Percentiles rank a stretch among this genome's conserved stretches.
phyloP scores from a whole-genome alignment of 345 rosid species.

The Hibiscus tridactylites region DNA sequence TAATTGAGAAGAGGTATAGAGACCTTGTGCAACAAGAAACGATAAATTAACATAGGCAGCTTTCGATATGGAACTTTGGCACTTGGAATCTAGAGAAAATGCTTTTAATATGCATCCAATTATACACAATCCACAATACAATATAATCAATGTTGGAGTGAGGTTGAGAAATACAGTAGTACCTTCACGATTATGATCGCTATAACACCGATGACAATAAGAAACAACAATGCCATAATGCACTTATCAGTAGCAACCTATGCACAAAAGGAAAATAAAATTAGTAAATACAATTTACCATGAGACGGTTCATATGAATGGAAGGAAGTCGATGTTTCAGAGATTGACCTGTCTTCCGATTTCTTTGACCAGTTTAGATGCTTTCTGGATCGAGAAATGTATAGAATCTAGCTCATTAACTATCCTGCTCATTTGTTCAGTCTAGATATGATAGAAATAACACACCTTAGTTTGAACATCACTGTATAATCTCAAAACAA shows the following conservation, averaged over 20 bases:
- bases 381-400: constrained; percentile 92
- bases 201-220: constrained; percentile 79
- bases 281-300: constrained; percentile 14
- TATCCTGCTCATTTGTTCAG: constrained; percentile 97
- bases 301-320: background rate
- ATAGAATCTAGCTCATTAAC: constrained; percentile 95
- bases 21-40: background rate
- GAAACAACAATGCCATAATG: constrained; percentile 76
- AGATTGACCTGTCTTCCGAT: constrained; percentile 95
- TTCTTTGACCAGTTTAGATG: constrained; percentile 91
- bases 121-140: background rate
- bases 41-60: background rate
- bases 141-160: background rate
- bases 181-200: constrained; percentile 95
- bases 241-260: constrained; percentile 96
- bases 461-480: constrained; percentile 11
- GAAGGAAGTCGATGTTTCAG: constrained; percentile 20
- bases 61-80: background rate
- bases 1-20: background rate
- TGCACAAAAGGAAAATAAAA: constrained; percentile 5
- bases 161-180: background rate
- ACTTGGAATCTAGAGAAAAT: background rate
- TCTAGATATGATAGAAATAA: constrained; percentile 37
- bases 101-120: background rate
- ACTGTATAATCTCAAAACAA: background rate